Percentiles rank a stretch among this genome's conserved stretches.
Conservation (phyloP, 352 stramenopile genomes). For the Pythium graminicola region DNA sequence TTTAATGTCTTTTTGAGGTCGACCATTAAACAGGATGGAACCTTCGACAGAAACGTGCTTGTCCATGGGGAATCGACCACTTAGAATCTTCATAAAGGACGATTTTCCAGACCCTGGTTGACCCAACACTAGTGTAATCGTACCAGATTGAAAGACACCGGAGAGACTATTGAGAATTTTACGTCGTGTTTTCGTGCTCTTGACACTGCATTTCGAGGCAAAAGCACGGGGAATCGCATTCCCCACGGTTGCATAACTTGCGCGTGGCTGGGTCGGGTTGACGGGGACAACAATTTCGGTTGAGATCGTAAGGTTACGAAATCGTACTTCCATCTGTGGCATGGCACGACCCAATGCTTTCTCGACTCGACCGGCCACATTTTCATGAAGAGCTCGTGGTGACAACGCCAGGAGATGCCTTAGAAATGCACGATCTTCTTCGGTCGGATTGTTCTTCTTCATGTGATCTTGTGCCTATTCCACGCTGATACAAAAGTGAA, state of each 20-base stretch:
- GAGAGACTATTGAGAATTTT: no score
- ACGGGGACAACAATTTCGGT: conserved; percentile 10
- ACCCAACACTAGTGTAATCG: conserved; percentile 19
- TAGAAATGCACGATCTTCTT: no score
- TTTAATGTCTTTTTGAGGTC: conserved; percentile 21
- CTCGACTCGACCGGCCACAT: conserved; percentile 24
- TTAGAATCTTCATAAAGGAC: conserved; percentile 48
- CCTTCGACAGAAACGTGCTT: conserved; percentile 35
- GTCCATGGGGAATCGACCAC: conserved; percentile 37
- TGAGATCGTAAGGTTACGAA: conserved; percentile 29
- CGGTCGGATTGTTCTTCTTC: no score
- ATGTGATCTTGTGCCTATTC: no score
- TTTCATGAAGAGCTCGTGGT: conserved; percentile 29
- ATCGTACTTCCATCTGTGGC: conserved; percentile 29
- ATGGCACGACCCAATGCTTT: conserved; percentile 21
- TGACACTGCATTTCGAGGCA: no score
- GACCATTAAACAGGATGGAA: conserved; percentile 45
- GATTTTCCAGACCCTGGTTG: conserved; percentile 26
- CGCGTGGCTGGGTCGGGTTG: no score
- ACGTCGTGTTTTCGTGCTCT: no score
- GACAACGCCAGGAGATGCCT: no score
- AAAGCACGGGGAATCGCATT: no score
- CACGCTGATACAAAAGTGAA: no score
- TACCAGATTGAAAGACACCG: background rate
- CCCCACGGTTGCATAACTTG: no score